Percentiles rank a stretch among this genome's conserved stretches.
phyloP scores from a whole-genome alignment of 495 filamentous ascomycete genomes.

The Evernia prunastri region DNA sequence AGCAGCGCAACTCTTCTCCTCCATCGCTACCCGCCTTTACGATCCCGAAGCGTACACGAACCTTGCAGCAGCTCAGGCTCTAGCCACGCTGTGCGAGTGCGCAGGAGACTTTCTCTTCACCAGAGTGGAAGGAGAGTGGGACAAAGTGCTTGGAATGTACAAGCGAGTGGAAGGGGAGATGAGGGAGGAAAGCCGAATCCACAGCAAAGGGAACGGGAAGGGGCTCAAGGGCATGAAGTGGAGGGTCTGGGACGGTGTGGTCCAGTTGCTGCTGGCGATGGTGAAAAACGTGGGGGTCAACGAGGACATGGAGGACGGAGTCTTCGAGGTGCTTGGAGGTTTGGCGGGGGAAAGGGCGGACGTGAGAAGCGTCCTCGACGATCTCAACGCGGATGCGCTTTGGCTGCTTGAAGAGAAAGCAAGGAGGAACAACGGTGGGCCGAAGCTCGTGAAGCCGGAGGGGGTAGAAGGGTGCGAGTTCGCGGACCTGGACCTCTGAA shows the following conservation, averaged over 20 bases:
- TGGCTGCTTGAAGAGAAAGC: conserved; percentile 50
- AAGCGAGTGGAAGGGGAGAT: conserved; percentile 27
- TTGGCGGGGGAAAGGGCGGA: conserved; percentile 42
- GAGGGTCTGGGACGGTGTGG: conserved; percentile 54
- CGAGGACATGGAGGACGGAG: conserved; percentile 62
- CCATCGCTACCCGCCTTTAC: conserved; percentile 61
- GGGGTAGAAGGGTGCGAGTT: conserved; percentile 40
- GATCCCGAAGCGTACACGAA: conserved; percentile 27
- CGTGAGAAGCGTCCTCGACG: conserved; percentile 49
- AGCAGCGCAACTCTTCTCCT: conserved; percentile 83
- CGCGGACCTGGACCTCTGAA: conserved; percentile 26
- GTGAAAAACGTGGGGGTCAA: conserved; percentile 51
- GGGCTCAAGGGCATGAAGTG: conserved; percentile 30
- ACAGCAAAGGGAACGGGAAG: conserved; percentile 29
- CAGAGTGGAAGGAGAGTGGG: conserved; percentile 65
- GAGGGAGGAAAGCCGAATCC: conserved; percentile 29
- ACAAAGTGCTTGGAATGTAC: conserved; percentile 44
- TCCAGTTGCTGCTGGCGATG: conserved; percentile 47
- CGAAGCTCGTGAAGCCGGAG: conserved; percentile 30
- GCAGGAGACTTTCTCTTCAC: conserved; percentile 77
- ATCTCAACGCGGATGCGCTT: conserved; percentile 61
- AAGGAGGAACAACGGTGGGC: conserved; percentile 36
- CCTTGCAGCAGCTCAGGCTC: conserved; percentile 20
- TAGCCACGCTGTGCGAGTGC: conserved; percentile 37
- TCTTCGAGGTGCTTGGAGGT: conserved; percentile 52